These are phyloP conservation scores for Fusarium austroafricanum DNA, from an alignment of 2,329 filamentous ascomycete genomes.

Conservation along the genomic window DNA sequence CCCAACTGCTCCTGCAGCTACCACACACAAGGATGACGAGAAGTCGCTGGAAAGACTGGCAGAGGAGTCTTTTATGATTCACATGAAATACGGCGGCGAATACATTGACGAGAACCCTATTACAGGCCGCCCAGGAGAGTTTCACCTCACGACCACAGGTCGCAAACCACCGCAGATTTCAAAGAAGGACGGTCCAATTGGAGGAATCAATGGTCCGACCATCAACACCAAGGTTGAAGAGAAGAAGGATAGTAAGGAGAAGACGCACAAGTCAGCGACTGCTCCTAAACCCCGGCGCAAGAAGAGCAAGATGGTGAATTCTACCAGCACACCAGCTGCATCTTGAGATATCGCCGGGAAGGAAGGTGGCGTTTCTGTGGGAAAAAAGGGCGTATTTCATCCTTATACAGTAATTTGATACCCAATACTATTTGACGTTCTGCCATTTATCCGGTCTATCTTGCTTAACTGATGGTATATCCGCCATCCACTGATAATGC, in stretches of 20 bases:
- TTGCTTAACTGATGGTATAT: conserved; percentile 51
- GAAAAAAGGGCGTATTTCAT: background rate
- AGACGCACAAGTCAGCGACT: conserved; percentile 57
- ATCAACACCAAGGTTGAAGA: conserved; percentile 57
- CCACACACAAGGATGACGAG: conserved; percentile 54
- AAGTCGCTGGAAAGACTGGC: conserved; percentile 60
- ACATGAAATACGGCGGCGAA: conserved; percentile 70
- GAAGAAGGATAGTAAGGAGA: conserved; percentile 61
- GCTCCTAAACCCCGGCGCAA: conserved; percentile 59
- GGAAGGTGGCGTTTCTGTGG: conserved; percentile 14
- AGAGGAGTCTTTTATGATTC: conserved; percentile 68
- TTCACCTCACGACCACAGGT: conserved; percentile 72
- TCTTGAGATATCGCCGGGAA: conserved; percentile 29
- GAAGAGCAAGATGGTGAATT: conserved; percentile 60
- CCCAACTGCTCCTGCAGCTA: conserved; percentile 29
- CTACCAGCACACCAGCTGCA: conserved; percentile 50
- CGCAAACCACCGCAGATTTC: conserved; percentile 57
- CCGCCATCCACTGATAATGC: conserved; percentile 59
- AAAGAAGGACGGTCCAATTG: conserved; percentile 48
- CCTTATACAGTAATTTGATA: conserved; percentile 34
- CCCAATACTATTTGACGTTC: conserved; percentile 32
- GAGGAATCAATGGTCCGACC: conserved; percentile 51
- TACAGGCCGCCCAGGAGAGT: conserved; percentile 73
- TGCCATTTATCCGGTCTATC: background rate
- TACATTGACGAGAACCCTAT: conserved; percentile 77